A percentile compares a stretch with the other conserved stretches of the same genome.
These are phyloP conservation scores for Globisporangium spinosum DNA, from an alignment of 352 stramenopile species.

Conservation along the genomic window DNA sequence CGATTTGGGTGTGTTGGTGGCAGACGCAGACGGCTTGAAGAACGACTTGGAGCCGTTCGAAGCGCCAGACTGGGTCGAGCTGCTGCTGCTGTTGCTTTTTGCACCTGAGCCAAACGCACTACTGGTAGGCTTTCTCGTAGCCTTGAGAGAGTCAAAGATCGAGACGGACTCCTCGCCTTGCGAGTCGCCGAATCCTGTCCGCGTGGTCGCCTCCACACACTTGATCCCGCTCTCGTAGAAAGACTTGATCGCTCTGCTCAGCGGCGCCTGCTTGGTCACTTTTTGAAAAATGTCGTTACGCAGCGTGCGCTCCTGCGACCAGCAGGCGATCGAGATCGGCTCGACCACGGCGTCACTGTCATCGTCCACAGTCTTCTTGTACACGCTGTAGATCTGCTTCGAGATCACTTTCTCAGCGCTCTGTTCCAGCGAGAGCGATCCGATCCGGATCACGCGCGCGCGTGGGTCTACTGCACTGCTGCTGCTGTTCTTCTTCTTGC, in stretches of 20 bases:
- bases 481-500: not conserved
- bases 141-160: slow-evolving; percentile 51
- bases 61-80: not conserved
- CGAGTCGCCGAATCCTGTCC: slow-evolving; percentile 42
- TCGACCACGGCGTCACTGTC: slow-evolving; percentile 15
- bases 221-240: slow-evolving; percentile 54
- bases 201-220: slow-evolving; percentile 48
- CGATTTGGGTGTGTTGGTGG: slow-evolving; percentile 19
- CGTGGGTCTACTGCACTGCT: slow-evolving; percentile 30
- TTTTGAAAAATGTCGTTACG: slow-evolving; percentile 55
- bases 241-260: slow-evolving; percentile 37
- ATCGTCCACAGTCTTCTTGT: slow-evolving; percentile 22
- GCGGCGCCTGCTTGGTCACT: slow-evolving; percentile 33
- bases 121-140: slow-evolving; percentile 23
- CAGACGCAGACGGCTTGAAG: slow-evolving; percentile 22
- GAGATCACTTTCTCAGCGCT: slow-evolving; percentile 22
- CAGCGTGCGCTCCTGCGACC: slow-evolving; percentile 54
- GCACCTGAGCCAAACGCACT: not conserved
- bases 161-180: slow-evolving; percentile 68
- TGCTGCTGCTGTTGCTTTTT: slow-evolving; percentile 6
- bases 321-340: slow-evolving; percentile 38
- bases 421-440: slow-evolving; percentile 1
- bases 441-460: slow-evolving; percentile 41
- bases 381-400: slow-evolving; percentile 57
- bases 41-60: slow-evolving; percentile 25